phyloP scores from a whole-genome alignment of 1,284 basidiomycete genomes.

The Cryptococcus sp. region DNA sequence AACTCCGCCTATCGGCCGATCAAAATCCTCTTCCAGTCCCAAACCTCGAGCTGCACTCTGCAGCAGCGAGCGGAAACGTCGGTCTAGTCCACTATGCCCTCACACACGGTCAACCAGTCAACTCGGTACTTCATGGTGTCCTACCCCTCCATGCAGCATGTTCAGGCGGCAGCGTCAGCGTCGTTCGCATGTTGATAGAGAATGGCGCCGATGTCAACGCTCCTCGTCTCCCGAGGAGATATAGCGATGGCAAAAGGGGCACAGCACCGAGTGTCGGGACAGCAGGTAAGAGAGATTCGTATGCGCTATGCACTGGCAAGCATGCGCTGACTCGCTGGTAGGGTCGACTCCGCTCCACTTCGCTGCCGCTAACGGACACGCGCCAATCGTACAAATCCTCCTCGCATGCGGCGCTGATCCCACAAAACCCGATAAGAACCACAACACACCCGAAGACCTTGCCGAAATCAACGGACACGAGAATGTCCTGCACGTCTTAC shows the following conservation, averaged over 20 bases:
- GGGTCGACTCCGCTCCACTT: slow-evolving; percentile 93
- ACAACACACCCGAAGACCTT: slow-evolving; percentile 66
- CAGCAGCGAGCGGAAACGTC: slow-evolving; percentile 81
- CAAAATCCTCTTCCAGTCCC: slow-evolving; percentile 61
- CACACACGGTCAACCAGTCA: slow-evolving; percentile 88
- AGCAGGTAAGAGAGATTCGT: slow-evolving; percentile 42
- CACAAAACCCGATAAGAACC: slow-evolving; percentile 79
- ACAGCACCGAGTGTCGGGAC: slow-evolving; percentile 68
- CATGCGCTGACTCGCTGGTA: slow-evolving; percentile 15
- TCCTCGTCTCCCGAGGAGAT: slow-evolving; percentile 67
- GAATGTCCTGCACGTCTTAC: slow-evolving; percentile 51
- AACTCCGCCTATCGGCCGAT: not conserved
- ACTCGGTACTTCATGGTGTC: slow-evolving; percentile 87
- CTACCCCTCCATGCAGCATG: slow-evolving; percentile 88
- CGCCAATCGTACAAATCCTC: slow-evolving; percentile 69
- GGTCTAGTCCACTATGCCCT: slow-evolving; percentile 65
- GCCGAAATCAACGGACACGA: slow-evolving; percentile 54
- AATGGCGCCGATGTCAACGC: slow-evolving; percentile 91
- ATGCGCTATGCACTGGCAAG: not conserved
- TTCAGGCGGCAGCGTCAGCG: slow-evolving; percentile 78
- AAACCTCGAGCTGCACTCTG: slow-evolving; percentile 83
- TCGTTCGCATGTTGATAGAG: slow-evolving; percentile 83
- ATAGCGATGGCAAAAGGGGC: slow-evolving; percentile 62
- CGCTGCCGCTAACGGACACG: slow-evolving; percentile 87
- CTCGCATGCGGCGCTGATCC: slow-evolving; percentile 77